Base-by-base conservation (phyloP, 345 rosid species). In the Trapa bicornis region DNA sequence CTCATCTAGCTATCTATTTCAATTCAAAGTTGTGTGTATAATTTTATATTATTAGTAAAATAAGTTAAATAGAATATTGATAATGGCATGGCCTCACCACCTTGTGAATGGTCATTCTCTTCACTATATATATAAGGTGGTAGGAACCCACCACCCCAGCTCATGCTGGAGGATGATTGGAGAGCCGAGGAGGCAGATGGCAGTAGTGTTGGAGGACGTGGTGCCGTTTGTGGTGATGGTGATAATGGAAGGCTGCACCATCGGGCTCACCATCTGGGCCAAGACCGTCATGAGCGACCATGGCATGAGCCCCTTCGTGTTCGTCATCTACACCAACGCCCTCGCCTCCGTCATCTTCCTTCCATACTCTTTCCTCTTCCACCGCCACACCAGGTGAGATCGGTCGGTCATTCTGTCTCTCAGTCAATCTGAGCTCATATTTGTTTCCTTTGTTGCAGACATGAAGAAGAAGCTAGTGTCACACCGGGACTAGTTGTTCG, bases 251-350 rank as follows among this genome's bases (percentile, higher is more conserved):
- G 96, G 87, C 33, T 79, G 87, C 76, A 84, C 96, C 17, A 81
- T 86, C 42, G 92, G 75, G 68, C 70, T 91, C 17, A 91, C 96
- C 1, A 86, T 73, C 32, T 16, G 87, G 84, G 86, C 89, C 0
- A 87, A 86, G 73, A 80, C 89, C 1, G 85, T 79, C 42, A 69
- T 91, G 66, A 73, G 83, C 6, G 73, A 58, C 63, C 35, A 78
- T 65, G 96, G 97, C n/a, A 68, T 84, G 82, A 91, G 89, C 65
- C 96, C 91, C 68, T 91, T 81, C 65, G 92, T 91, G 47, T 91
- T 91, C 75, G 82, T 84, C 32, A 85, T 81, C 9, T 86, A 87
- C 62, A 84, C 90, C 2, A 89, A 89, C 58, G 88, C 80, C 35
- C 68, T 87, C 11, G 83, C 80, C 71, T 77, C 90, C 60, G 17